These are phyloP conservation scores for Penicillium canescens DNA, from an alignment of 495 filamentous ascomycete species.

Conservation along the genomic window DNA sequence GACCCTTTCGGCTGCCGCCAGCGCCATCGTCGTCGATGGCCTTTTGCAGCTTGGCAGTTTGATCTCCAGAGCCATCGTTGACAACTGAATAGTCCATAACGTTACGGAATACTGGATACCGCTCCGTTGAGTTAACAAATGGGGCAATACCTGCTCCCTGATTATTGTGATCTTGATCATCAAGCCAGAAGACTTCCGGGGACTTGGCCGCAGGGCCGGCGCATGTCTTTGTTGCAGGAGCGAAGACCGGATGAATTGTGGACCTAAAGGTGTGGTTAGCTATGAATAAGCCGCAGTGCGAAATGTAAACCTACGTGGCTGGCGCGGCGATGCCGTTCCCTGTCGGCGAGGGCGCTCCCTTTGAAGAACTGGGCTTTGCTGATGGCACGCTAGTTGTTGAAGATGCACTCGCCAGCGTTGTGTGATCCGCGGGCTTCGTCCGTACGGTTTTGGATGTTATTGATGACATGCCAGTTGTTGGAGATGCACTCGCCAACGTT, in stretches of 20 bases:
- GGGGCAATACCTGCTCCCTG: constrained; percentile 37
- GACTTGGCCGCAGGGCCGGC: constrained; percentile 5
- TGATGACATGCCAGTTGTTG: too few relatives aligned
- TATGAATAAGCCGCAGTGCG: not conserved
- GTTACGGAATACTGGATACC: constrained; percentile 58
- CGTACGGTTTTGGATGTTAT: too few relatives aligned
- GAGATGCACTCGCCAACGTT: too few relatives aligned
- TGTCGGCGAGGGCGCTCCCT: too few relatives aligned
- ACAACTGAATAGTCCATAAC: constrained; percentile 53
- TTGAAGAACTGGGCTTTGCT: too few relatives aligned
- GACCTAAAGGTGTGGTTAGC: not conserved
- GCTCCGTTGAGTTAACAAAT: constrained; percentile 28
- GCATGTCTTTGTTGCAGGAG: constrained; percentile 21
- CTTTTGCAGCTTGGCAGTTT: constrained; percentile 40
- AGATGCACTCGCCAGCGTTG: too few relatives aligned
- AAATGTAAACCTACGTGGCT: too few relatives aligned
- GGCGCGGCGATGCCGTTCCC: too few relatives aligned
- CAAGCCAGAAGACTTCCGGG: constrained; percentile 32
- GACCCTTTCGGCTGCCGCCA: constrained; percentile 34
- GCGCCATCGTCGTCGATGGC: constrained; percentile 38
- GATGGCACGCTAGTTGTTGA: too few relatives aligned
- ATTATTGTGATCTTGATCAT: constrained; percentile 33
- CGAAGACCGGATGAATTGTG: not conserved
- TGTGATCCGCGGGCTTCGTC: too few relatives aligned
- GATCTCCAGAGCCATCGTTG: constrained; percentile 47